Conservation (phyloP, 2,329 filamentous ascomycete species). For the Camptophora hylomeconis region DNA sequence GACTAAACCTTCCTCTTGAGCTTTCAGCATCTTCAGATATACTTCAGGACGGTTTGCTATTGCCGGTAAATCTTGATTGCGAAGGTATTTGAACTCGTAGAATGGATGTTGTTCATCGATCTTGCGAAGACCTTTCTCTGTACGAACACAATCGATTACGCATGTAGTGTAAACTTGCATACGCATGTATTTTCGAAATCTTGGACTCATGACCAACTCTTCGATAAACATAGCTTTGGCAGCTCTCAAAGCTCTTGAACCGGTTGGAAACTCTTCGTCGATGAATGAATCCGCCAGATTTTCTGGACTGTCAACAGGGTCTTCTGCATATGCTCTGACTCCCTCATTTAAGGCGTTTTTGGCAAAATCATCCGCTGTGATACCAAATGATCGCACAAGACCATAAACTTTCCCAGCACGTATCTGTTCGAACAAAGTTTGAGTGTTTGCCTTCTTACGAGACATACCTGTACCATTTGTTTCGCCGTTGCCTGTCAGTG, state of each 20-base stretch:
- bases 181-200: conserved; percentile 77
- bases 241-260: conserved; percentile 60
- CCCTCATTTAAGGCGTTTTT: conserved; percentile 71
- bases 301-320: conserved; percentile 64
- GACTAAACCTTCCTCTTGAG: conserved; percentile 84
- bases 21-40: conserved; percentile 94
- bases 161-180: conserved; percentile 72
- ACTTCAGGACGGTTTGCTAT: conserved; percentile 74
- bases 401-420: conserved; percentile 67
- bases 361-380: conserved; percentile 76
- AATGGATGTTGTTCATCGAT: conserved; percentile 94
- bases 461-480: conserved; percentile 54
- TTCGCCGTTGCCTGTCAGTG: conserved; percentile 44
- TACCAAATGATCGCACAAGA: conserved; percentile 79
- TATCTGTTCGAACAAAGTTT: conserved; percentile 70
- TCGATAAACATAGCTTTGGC: conserved; percentile 83
- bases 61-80: conserved; percentile 73
- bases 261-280: conserved; percentile 60
- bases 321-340: conserved; percentile 70
- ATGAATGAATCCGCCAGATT: conserved; percentile 74
- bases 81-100: conserved; percentile 94
- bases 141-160: conserved; percentile 74
- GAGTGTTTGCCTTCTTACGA: conserved; percentile 69
- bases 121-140: conserved; percentile 82
- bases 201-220: conserved; percentile 75